A percentile compares a stretch with the other conserved stretches of the same genome.
Conservation (phyloP, 1,284 basidiomycete genomes). For the Veloporphyrellus conicus region DNA sequence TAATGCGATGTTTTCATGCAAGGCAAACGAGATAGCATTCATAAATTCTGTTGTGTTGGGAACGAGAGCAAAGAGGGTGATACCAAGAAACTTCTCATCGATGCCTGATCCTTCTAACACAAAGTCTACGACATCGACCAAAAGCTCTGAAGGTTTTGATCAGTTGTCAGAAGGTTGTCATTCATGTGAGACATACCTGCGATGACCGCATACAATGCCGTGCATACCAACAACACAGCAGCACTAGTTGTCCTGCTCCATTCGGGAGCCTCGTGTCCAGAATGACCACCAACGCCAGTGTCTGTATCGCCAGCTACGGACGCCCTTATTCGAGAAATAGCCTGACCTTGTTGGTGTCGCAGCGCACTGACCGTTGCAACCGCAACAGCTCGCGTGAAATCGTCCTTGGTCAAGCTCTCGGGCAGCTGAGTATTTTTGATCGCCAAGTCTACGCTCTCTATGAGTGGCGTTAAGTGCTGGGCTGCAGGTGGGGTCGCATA, state of each 20-base stretch:
- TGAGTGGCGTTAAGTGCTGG: constrained; percentile 58
- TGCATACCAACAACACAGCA: constrained; percentile 84
- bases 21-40: constrained; percentile 99
- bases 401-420: constrained; percentile 71
- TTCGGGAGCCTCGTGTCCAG: constrained; percentile 92
- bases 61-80: constrained; percentile 95
- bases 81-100: constrained; percentile 95
- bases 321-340: constrained; percentile 41
- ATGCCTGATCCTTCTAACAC: constrained; percentile 91
- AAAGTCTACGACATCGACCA: constrained; percentile 95
- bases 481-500: constrained; percentile 46
- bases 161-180: neutral
- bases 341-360: constrained; percentile 64
- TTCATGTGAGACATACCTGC: constrained; percentile 60
- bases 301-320: constrained; percentile 34
- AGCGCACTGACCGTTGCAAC: constrained; percentile 86
- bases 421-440: constrained; percentile 65
- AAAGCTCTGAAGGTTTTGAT: constrained; percentile 58
- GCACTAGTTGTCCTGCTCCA: constrained; percentile 88
- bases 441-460: constrained; percentile 74
- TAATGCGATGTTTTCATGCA: constrained; percentile 95
- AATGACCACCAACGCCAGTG: constrained; percentile 55
- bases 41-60: constrained; percentile 99
- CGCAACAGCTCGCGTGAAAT: constrained; percentile 86
- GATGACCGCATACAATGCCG: constrained; percentile 91